Conservation (phyloP, 164 flowering plant genomes). For the Platanus orientalis region DNA sequence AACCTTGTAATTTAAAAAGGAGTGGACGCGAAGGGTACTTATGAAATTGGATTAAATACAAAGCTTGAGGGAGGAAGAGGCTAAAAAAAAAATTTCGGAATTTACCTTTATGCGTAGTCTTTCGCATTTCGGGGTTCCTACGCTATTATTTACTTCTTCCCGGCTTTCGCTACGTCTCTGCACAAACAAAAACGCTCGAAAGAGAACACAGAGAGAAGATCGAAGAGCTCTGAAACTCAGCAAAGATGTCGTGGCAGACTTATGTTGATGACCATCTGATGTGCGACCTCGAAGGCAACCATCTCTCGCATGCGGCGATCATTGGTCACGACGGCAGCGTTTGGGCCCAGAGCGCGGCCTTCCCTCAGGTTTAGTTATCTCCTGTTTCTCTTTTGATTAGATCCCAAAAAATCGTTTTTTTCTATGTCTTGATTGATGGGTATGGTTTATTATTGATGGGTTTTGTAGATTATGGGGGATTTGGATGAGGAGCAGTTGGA, state of each 20-base stretch:
- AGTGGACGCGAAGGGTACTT: background rate
- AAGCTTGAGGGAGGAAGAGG: background rate
- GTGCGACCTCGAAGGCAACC: background rate
- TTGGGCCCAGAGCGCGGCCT: background rate
- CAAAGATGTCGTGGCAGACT: background rate
- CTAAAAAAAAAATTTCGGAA: background rate
- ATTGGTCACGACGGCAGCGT: background rate
- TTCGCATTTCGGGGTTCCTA: background rate
- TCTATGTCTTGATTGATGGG: background rate
- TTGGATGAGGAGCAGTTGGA: background rate
- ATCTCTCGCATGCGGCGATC: background rate
- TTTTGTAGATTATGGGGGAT: background rate
- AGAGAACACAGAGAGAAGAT: background rate
- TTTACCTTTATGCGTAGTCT: background rate
- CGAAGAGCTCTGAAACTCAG: background rate
- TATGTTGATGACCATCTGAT: constrained; percentile 1
- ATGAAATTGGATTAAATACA: background rate
- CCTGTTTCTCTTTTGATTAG: background rate
- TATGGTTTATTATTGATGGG: background rate
- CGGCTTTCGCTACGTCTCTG: background rate
- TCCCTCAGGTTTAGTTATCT: background rate
- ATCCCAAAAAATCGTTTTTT: background rate
- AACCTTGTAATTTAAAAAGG: background rate
- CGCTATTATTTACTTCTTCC: background rate
- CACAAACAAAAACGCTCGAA: background rate